These are phyloP conservation scores for Clarireedia hainanense DNA, from an alignment of 2,329 filamentous ascomycete species.

Conservation along the genomic window DNA sequence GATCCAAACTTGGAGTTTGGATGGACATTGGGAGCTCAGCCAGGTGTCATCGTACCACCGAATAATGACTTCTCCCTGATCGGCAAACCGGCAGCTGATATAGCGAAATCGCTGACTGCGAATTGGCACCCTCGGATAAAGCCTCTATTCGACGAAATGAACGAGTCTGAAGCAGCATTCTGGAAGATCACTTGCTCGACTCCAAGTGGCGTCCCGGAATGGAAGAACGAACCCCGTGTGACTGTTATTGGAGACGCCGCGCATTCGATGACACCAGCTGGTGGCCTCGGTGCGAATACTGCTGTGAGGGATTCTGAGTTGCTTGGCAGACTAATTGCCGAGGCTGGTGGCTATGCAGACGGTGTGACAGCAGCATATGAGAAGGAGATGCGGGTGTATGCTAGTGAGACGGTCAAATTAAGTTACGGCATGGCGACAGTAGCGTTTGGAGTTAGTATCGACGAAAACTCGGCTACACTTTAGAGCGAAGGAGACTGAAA, in stretches of 20 bases:
- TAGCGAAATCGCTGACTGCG: too few relatives aligned
- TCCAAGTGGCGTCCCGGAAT: conserved; percentile 51
- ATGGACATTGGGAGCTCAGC: too few relatives aligned
- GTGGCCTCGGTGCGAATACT: conserved; percentile 49
- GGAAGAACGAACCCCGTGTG: conserved; percentile 49
- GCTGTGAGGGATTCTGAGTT: conserved; percentile 47
- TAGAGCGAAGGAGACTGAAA: too few relatives aligned
- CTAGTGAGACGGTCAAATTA: conserved; percentile 43
- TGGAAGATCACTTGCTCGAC: conserved; percentile 60
- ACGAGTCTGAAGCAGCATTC: conserved; percentile 49
- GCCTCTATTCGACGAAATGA: conserved; percentile 52
- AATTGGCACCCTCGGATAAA: conserved; percentile 35
- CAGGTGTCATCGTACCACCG: too few relatives aligned
- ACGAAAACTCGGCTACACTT: too few relatives aligned
- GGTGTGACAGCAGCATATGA: conserved; percentile 51
- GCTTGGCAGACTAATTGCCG: conserved; percentile 42
- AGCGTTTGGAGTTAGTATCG: too few relatives aligned
- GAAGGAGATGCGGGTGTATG: conserved; percentile 53
- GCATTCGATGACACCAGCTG: conserved; percentile 51
- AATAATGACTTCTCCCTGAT: too few relatives aligned
- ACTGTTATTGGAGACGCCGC: conserved; percentile 51
- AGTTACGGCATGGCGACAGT: conserved; percentile 38
- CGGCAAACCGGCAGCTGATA: too few relatives aligned
- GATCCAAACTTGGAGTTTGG: too few relatives aligned
- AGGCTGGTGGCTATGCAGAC: conserved; percentile 46